Evolutionary conservation across 768 basidiomycete species (phyloP).

Genomic region (Gymnopilus dilepis): DNA sequence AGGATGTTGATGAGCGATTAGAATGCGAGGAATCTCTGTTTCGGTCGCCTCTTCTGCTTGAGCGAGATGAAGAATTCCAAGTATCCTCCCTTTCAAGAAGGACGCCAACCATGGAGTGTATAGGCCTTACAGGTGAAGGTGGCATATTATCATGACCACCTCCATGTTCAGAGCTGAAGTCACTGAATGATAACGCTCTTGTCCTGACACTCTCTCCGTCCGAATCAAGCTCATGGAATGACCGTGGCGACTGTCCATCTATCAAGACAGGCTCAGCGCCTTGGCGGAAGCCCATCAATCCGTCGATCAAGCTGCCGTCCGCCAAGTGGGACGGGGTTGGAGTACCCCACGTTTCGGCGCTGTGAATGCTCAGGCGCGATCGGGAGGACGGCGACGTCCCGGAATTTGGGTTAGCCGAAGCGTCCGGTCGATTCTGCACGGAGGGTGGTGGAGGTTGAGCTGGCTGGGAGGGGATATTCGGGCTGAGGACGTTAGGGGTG

Average conservation of each 20-base stretch:
- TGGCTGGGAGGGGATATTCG: background rate
- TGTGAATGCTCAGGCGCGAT: conserved; percentile 5
- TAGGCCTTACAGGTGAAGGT: conserved; percentile 24
- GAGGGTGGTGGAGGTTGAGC: background rate
- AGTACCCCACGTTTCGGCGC: conserved; percentile 25
- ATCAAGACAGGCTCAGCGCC: conserved; percentile 5
- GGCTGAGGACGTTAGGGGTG: background rate
- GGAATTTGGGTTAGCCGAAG: background rate
- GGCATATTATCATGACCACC: conserved; percentile 1
- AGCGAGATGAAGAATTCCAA: background rate
- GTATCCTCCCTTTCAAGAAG: conserved; percentile 18
- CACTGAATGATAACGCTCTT: conserved; percentile 19
- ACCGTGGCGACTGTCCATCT: conserved; percentile 4
- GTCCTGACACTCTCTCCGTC: conserved; percentile 21
- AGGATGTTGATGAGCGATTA: conserved; percentile 17
- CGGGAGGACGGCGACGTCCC: background rate
- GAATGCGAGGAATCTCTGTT: background rate
- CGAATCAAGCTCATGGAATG: conserved; percentile 12
- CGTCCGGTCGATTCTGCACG: background rate
- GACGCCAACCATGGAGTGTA: conserved; percentile 32
- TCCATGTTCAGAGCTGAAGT: conserved; percentile 10
- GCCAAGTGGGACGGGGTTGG: conserved; percentile 17
- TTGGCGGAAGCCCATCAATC: conserved; percentile 16
- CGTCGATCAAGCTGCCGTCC: conserved; percentile 24
- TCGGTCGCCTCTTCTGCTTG: background rate